Base-by-base conservation (phyloP, 495 filamentous ascomycete genomes). In the Penicillium antarcticum region DNA sequence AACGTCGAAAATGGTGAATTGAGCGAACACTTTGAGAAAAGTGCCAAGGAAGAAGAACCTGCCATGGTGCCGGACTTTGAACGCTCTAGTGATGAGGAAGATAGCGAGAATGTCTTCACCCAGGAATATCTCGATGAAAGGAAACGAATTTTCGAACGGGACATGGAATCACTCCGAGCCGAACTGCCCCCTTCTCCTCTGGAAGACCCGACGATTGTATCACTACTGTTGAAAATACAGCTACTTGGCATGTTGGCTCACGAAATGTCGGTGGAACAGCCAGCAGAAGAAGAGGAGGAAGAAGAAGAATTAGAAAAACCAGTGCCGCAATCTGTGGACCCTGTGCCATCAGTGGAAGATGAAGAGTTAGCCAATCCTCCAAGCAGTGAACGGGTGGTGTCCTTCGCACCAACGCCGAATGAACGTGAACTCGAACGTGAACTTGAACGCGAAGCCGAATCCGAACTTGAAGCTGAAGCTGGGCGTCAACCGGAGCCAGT, bases 51-150 rank as follows among this genome's bases (percentile, higher is more conserved):
- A 29, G 26, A 29, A 1, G 51, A 46, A 8, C 18, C 37, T 23
- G 33, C 57, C 9, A 34, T 64, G 7, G 67, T 70, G 35, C 71
- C 67, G 1, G 68, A 66, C 32, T 71, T 75, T 39, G 55, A 42
- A 19, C 56, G 54, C 21, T 67, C 65, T 8, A 73, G 65, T 42
- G 73, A 76, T 12, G 72, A 75, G 51, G 73, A 77, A 40, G 71
- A 76, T n/a, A 72, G 75, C 34, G 73, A 76, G 16, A 72, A 72
- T 3, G 61, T 73, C 14, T 74, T 81, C 18, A 78, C 71, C 7
- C 71, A 80, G 17, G 75, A 78, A 31, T 77, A 80, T 51, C 58
- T 79, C 7, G 70, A 76, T n/a, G 70, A 75, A 48, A 66, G 74
- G 16, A 76, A 77, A 53, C 65, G 56, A 12, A 70, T 70, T 1